These are phyloP conservation scores for Eimeria tenella DNA, from an alignment of 169 alveolate genomes.

Conservation along the genomic window DNA sequence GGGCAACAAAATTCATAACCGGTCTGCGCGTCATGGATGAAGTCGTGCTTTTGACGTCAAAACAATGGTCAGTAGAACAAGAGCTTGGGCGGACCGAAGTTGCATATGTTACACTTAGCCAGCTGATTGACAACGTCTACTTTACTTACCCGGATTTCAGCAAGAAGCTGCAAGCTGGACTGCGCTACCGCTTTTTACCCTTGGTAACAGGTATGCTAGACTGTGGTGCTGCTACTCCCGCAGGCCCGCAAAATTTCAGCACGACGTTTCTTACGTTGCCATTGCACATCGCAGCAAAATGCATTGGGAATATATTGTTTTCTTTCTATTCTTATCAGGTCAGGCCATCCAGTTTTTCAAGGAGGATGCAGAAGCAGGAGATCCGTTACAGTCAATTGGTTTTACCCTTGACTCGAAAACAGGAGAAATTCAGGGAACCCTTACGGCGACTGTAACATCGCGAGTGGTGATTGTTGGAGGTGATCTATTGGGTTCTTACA, in stretches of 20 bases:
- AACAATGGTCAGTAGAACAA: constrained; percentile 68
- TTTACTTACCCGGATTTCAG: constrained; percentile 79
- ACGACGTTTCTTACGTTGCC: background rate
- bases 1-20: constrained; percentile 55
- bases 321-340: background rate
- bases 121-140: constrained; percentile 69
- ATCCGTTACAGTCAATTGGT: constrained; percentile 56
- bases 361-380: constrained; percentile 70
- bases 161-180: constrained; percentile 78
- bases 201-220: constrained; percentile 67
- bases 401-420: constrained; percentile 71
- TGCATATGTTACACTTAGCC: constrained; percentile 42
- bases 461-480: constrained; percentile 70
- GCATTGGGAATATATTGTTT: background rate
- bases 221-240: background rate
- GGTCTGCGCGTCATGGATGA: constrained; percentile 64
- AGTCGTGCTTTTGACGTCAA: constrained; percentile 54
- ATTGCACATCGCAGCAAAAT: background rate
- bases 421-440: constrained; percentile 66
- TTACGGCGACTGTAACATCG: constrained; percentile 71
- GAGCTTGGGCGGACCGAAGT: constrained; percentile 55
- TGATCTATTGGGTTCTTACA: constrained; percentile 67
- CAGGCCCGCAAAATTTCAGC: background rate
- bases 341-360: constrained; percentile 71
- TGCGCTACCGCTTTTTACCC: constrained; percentile 67